Evolutionary conservation across 768 basidiomycete species (phyloP), one percentile per base, ranked within the genome.

Genomic region (Pisolithus marmoratus): DNA sequence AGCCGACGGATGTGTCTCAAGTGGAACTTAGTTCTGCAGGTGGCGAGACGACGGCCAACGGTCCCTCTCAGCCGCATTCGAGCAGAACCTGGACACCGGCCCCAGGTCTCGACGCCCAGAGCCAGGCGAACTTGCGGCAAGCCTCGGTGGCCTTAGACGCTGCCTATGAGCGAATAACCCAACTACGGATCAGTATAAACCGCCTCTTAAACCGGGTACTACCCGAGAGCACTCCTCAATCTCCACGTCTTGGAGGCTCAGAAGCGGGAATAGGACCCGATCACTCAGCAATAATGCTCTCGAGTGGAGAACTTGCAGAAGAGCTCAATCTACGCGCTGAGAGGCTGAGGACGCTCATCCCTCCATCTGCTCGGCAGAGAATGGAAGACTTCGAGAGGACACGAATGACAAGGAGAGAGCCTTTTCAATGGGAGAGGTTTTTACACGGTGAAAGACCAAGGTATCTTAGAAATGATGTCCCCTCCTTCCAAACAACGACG

Each of bases 131-230:
- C 60, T 65, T 81, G 27, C 75, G 76, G 31, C 71, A 75, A 50
- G 78, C 80, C n/a, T 75, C 80, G 38, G 66, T 69, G n/a, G 76
- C 76, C 7, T 67, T 83, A 37, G 78, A 81, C 49, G 72, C 74
- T 34, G 81, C 79, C 20, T 81, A 79, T 63, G 73, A 70, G 55
- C 75, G 78, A 43, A 77, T 83, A 60, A 73, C 74, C 46, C 75
- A 78, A 63, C 74, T 82, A 46, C 75, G 81, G 53, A 74, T 73
- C 27, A 79, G 71, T 55, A 71, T 84, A 34, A 65, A 75, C 47
- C 70, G 72, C 53, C 64, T 81, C 54, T 55, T 69, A 58, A 62
- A 60, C 55, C 63, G 66, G 53, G 65, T 79, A 54, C 70, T 72
- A 46, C 73, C 75, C 17, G 71, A 66, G 47, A 50, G 14, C 23